Base-by-base conservation (phyloP, 1,139 yeast genomes). In the Scheffersomyces parashehatae region DNA sequence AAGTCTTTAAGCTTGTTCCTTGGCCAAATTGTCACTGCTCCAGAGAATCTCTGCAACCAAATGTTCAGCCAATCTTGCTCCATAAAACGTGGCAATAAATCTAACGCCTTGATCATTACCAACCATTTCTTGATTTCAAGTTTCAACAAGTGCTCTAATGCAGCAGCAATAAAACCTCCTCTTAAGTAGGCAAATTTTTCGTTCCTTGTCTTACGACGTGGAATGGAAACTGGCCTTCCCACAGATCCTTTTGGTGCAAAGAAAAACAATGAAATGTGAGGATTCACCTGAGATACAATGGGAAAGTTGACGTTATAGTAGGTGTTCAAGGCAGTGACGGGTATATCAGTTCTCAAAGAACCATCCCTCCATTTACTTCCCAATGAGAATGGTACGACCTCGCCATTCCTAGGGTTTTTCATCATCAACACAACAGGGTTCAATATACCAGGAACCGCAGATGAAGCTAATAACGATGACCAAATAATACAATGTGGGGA, bases 381-480 rank as follows among this genome's bases (percentile, higher is more conserved):
- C 53, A 86, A 73, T 24, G 87, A 82, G 57, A 83, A 86, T 2
- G 95, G 93, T 3, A 74, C 70, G 5, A 84, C 73, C 37, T 64
- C 53, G 4, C 61, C 60, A 38, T 70, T 70, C 7, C 67, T 64
- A 4, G 74, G 69, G 38, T 75, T 75, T 53, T 83, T 85, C 82
- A 81, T 83, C 91, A 86, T 84, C 42, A 87, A 66, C 5, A 85
- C 89, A 28, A 86, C 93, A 0, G 95, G 95, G 48, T 85, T 84
- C 44, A 87, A 67, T n/a, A 87, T 84, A 0, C 95, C 95, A 0
- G 95, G 95, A 7, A 87, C 95, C 0, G 95, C 95, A 4, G 89
- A 81, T 10, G 90, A 83, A 0, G 95, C 95, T 37, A 87, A 67
- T 49, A 87, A 66, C 0, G 91, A 73, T 2, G 88, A 82, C 95